These are phyloP conservation scores for Termitomyces bulborhizus DNA, from an alignment of 768 basidiomycete genomes.

Conservation along the genomic window DNA sequence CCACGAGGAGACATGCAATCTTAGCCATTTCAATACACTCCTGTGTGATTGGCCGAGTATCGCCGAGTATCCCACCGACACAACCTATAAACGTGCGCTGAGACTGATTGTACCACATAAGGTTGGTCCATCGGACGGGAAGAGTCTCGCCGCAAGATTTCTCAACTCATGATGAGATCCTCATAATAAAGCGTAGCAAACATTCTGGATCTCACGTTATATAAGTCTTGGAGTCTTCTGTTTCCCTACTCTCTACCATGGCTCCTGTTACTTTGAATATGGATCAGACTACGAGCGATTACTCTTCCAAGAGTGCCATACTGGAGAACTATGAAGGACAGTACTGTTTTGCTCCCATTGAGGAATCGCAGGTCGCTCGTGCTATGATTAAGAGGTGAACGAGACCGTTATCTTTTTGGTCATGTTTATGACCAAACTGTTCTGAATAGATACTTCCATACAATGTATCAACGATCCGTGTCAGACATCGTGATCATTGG, in stretches of 20 bases:
- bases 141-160: neutral
- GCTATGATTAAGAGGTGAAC: constrained; percentile 70
- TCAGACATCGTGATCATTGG: constrained; percentile 78
- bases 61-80: neutral
- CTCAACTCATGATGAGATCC: neutral
- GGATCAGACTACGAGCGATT: neutral
- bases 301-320: constrained; percentile 28
- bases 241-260: constrained; percentile 2
- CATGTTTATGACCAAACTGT: neutral
- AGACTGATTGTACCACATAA: neutral
- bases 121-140: neutral
- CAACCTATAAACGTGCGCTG: neutral
- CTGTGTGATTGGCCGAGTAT: neutral
- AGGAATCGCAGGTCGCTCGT: constrained; percentile 70
- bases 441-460: constrained; percentile 56
- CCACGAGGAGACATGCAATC: neutral
- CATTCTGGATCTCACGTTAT: neutral
- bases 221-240: neutral
- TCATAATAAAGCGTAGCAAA: neutral
- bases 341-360: constrained; percentile 67
- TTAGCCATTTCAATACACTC: too few relatives aligned
- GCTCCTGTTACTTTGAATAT: constrained; percentile 11
- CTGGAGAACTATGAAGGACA: constrained; percentile 54
- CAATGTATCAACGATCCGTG: constrained; percentile 67
- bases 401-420: neutral